Evolutionary conservation across 495 filamentous ascomycete genomes (phyloP), one percentile per base, ranked within the genome.

Genomic region (Neurospora cerealis): DNA sequence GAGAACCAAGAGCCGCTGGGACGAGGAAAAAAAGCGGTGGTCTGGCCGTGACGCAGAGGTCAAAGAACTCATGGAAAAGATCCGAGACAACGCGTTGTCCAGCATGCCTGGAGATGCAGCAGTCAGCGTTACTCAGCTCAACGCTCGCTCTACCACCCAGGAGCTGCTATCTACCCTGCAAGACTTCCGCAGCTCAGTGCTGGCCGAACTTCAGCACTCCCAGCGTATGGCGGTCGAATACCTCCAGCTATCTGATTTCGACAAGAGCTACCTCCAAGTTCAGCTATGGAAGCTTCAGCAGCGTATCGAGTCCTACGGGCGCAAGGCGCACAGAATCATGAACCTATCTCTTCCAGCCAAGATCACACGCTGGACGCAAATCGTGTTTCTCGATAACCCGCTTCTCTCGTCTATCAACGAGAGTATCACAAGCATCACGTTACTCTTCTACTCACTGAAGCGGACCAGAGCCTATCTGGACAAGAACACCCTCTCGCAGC

Each of bases 51-150:
- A 66, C 5, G 54, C 5, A 15, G 28, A 66, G 2, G 24, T 66
- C 0, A 66, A 66, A 3, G 54, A 3, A 66, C 24, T 3, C 2
- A 66, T 66, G 54, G 54, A 19, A 4, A 66, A 17, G 2, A 66
- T 66, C 28, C 0, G 13, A 32, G 5, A 17, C 28, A 66, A 36
- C 15, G 15, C n/a, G 0, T 42, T 73, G 19, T 28, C 78, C 3
- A 79, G 73, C 73, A 75, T 78, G 8, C n/a, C 37, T 0, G 54
- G 54, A 7, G 54, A 66, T 9, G 15, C 54, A 7, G 24, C 24
- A 66, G 28, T 15, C 24, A 66, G 54, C 54, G 54, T 66, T 6
- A 66, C 54, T 0, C 54, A 66, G 54, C 11, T 66, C 0, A 66
- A 66, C 15, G 24, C 54, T 0, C 54, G 54, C 15, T 66, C 54